Evolutionary conservation across 2,329 filamentous ascomycete species (phyloP).

Genomic region (Albophoma yamanashiensis): DNA sequence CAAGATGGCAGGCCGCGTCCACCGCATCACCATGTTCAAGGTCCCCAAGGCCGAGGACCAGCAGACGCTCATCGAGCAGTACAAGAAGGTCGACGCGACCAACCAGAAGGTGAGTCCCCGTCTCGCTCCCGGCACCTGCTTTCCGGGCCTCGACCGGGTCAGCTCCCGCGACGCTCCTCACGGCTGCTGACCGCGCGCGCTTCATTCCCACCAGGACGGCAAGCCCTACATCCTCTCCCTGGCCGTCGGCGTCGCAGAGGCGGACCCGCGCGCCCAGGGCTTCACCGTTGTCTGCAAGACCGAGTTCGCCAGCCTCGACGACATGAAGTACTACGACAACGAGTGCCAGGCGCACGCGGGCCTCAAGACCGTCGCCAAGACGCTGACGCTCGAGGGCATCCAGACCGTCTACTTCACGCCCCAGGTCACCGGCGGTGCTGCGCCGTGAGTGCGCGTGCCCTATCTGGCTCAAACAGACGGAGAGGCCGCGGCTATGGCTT

Average conservation of each 20-base stretch:
- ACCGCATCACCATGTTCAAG: slow-evolving; percentile 45
- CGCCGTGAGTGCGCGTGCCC: neutral
- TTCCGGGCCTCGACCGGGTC: neutral
- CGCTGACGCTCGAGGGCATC: slow-evolving; percentile 22
- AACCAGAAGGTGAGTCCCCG: slow-evolving; percentile 27
- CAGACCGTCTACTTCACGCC: slow-evolving; percentile 31
- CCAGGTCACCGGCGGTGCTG: slow-evolving; percentile 8
- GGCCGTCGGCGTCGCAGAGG: slow-evolving; percentile 39
- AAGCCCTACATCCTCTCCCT: slow-evolving; percentile 58
- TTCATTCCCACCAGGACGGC: slow-evolving; percentile 40
- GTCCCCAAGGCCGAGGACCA: slow-evolving; percentile 32
- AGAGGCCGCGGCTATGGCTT: too few relatives aligned
- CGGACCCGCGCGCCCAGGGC: slow-evolving; percentile 51
- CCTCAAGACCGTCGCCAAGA: slow-evolving; percentile 26
- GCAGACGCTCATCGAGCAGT: slow-evolving; percentile 31
- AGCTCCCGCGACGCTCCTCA: neutral
- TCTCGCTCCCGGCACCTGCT: neutral
- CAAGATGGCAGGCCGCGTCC: slow-evolving; percentile 28
- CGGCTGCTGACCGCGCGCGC: neutral
- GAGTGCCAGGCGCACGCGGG: slow-evolving; percentile 31
- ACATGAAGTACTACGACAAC: slow-evolving; percentile 61
- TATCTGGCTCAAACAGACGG: neutral
- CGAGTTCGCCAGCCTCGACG: slow-evolving; percentile 52
- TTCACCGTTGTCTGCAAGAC: slow-evolving; percentile 55
- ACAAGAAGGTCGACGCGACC: slow-evolving; percentile 26